Evolutionary conservation across 2,329 filamentous ascomycete genomes (phyloP).

Genomic region (Gyromitra esculenta): DNA sequence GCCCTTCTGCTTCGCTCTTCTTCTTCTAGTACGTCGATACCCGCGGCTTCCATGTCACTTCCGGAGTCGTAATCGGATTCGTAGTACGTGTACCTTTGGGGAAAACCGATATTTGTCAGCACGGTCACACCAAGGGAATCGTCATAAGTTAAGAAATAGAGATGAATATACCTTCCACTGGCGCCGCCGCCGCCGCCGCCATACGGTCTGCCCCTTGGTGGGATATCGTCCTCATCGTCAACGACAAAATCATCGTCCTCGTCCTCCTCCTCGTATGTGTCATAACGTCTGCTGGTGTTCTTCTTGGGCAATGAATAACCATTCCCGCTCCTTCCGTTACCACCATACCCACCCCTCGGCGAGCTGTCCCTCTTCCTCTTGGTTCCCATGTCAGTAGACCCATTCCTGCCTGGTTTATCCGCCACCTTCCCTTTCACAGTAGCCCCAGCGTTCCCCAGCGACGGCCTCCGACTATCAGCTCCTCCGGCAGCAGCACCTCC

Average conservation of each 20-base stretch:
- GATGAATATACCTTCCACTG: slow-evolving; percentile 33
- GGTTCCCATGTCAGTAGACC: slow-evolving; percentile 13
- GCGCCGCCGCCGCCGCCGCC: slow-evolving; percentile 42
- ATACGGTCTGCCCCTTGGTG: slow-evolving; percentile 25
- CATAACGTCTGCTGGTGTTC: slow-evolving; percentile 30
- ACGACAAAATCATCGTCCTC: slow-evolving; percentile 54
- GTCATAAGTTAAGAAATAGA: background rate
- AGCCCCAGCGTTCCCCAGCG: slow-evolving; percentile 36
- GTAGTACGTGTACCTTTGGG: slow-evolving; percentile 56
- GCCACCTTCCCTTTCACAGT: slow-evolving; percentile 37
- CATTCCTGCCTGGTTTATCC: slow-evolving; percentile 37
- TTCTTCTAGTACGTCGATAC: slow-evolving; percentile 57
- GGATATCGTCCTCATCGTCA: slow-evolving; percentile 53
- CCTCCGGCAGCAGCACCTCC: slow-evolving; percentile 23
- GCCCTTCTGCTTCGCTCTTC: slow-evolving; percentile 54
- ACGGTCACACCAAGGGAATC: slow-evolving; percentile 6
- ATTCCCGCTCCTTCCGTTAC: slow-evolving; percentile 35
- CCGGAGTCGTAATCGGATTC: slow-evolving; percentile 56
- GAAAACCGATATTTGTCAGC: slow-evolving; percentile 1
- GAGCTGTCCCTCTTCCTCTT: slow-evolving; percentile 52
- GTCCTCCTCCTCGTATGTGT: slow-evolving; percentile 51
- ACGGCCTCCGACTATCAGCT: slow-evolving; percentile 42
- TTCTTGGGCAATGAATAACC: slow-evolving; percentile 36
- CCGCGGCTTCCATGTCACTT: slow-evolving; percentile 58
- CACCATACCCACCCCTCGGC: slow-evolving; percentile 32